A percentile compares a stretch with the other conserved stretches of the same genome.
Evolutionary conservation across 441 rosid species (phyloP).

Genomic region (Adansonia grandidieri): DNA sequence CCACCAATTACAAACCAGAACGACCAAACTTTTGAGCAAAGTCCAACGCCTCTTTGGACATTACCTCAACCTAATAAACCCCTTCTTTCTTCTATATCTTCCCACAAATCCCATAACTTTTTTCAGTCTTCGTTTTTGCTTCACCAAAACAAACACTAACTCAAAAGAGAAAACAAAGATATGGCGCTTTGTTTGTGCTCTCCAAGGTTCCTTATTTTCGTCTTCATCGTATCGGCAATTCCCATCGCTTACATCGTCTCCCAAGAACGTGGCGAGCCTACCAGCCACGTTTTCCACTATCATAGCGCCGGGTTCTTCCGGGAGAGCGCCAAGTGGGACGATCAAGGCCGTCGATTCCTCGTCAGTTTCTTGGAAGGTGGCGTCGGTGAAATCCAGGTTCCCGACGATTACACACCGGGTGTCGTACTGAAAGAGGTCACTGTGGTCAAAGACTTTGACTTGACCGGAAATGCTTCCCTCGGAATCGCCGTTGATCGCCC

Average conservation of each 20-base stretch:
- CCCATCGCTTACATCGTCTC: constrained; percentile 68
- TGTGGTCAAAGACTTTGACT: constrained; percentile 65
- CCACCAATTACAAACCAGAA: background rate
- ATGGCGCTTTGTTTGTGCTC: constrained; percentile 50
- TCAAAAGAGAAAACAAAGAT: background rate
- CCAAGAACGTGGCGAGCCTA: constrained; percentile 55
- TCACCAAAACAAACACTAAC: background rate
- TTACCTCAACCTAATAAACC: background rate
- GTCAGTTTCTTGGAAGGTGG: constrained; percentile 82
- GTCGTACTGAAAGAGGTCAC: constrained; percentile 54
- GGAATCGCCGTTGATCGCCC: constrained; percentile 68
- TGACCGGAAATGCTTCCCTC: constrained; percentile 68
- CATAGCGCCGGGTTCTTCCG: constrained; percentile 72
- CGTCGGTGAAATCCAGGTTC: constrained; percentile 62
- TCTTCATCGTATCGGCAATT: constrained; percentile 66
- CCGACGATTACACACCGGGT: constrained; percentile 34
- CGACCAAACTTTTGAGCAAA: no score
- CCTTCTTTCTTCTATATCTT: no score
- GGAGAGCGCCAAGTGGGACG: constrained; percentile 95
- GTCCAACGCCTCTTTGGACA: background rate
- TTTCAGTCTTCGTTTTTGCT: background rate
- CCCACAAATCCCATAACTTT: background rate
- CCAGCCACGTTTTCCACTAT: constrained; percentile 72
- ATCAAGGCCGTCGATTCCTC: constrained; percentile 63
- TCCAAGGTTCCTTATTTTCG: constrained; percentile 36